phyloP scores from a whole-genome alignment of 2,329 filamentous ascomycete genomes.

The Sclerotinia trifoliorum region DNA sequence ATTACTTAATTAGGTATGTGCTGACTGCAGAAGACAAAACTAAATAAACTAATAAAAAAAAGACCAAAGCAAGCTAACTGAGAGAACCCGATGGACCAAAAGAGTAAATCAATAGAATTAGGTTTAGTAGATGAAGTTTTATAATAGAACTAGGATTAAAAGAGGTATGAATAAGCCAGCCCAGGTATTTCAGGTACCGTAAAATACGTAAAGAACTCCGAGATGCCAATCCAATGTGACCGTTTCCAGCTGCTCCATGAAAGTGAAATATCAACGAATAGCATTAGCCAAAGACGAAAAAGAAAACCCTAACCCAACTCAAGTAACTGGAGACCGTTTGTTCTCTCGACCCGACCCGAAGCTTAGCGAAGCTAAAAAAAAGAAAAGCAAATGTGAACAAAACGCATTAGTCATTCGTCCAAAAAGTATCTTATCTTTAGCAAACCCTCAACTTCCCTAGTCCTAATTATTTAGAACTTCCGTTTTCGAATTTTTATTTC shows the following conservation, averaged over 20 bases:
- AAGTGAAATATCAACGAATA: neutral
- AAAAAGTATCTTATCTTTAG: slow-evolving; percentile 2
- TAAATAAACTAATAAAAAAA: neutral
- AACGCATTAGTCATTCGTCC: slow-evolving; percentile 16
- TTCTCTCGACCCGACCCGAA: slow-evolving; percentile 15
- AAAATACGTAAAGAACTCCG: neutral
- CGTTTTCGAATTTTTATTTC: slow-evolving; percentile 28
- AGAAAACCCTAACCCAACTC: neutral
- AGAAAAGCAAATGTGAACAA: slow-evolving; percentile 6
- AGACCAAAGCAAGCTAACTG: neutral
- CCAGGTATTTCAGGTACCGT: neutral
- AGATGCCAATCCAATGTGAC: slow-evolving; percentile 16
- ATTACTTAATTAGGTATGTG: slow-evolving; percentile 6
- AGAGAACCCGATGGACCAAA: neutral
- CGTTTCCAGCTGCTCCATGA: slow-evolving; percentile 1
- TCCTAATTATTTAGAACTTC: slow-evolving; percentile 9
- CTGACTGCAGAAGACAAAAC: slow-evolving; percentile 12
- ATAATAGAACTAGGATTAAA: slow-evolving; percentile 9
- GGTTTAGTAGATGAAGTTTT: neutral
- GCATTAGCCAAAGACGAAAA: neutral
- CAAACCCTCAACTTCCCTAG: neutral
- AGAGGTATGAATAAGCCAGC: slow-evolving; percentile 9
- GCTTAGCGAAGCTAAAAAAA: slow-evolving; percentile 2
- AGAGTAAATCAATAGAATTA: neutral
- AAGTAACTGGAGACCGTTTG: neutral